Base-by-base conservation (phyloP, 2,329 filamentous ascomycete species). In the Endothia cerciana region DNA sequence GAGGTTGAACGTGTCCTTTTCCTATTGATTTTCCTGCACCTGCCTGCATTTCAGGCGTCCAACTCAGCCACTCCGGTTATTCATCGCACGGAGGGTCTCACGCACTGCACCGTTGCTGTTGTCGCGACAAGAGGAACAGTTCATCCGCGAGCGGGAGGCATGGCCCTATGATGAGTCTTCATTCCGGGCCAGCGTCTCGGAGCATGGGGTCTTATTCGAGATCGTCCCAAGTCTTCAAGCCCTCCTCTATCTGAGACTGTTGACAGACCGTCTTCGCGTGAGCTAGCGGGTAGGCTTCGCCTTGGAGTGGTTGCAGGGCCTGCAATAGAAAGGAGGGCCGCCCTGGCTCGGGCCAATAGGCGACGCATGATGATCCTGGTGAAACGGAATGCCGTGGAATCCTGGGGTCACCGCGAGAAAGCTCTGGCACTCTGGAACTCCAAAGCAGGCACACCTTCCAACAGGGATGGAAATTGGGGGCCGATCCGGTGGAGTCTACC, bases 11-110 rank as follows among this genome's bases (percentile, higher is more conserved):
- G 65, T 67, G 65, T 63, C 65, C 59, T 60, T 11, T 62, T 65
- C 64, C 56, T 40, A 67, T 67, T 67, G 65, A 65, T 59, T 56
- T 65, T 47, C 65, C 65, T 67, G 63, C 63, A 59, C 53, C 65
- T 51, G 62, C 33, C 28, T 55, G 63, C 63, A 61, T 60, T 60
- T 40, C 59, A 43, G 62, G 43, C 51, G 60, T 57, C 43, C 38
- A 41, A 43, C 60, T 65, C 58, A 67, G 58, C 62, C 65, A 64
- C 47, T 56, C 62, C 41, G 59, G 41, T 19, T 15, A 17, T 19
- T 6, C 15, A 19, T 3, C 4, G 41, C 4, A 6, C 19, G 13
- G n/a, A 49, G 11, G 47, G 47, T 15, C 22, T 4, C 28, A 22
- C 47, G 28, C 47, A 22, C 47, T 51, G 47, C 53, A 53, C 36